Evolutionary conservation across 371 early-diverging fungal genomes (phyloP).

Genomic region (Mortierella sp.): DNA sequence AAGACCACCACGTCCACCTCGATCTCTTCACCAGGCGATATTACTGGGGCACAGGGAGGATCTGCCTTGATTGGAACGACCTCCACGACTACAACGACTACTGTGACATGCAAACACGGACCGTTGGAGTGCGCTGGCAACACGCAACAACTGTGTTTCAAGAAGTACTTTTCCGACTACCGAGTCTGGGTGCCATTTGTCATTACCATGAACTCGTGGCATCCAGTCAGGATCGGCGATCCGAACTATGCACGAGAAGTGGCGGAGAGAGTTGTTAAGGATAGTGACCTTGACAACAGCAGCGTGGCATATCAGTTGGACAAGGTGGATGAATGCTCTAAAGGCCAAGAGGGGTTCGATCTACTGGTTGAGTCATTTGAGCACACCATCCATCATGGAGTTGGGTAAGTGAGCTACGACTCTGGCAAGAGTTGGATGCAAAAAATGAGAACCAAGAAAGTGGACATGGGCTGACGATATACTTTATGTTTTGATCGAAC

Average conservation of each 20-base stretch:
- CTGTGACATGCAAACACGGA: constrained; percentile 58
- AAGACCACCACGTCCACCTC: background rate
- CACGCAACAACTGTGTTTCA: constrained; percentile 62
- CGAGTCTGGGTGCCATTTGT: constrained; percentile 55
- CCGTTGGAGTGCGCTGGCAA: constrained; percentile 61
- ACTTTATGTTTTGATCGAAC: background rate
- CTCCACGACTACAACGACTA: constrained; percentile 8
- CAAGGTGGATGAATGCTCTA: constrained; percentile 17
- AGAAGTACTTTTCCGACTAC: constrained; percentile 51
- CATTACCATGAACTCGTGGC: constrained; percentile 32
- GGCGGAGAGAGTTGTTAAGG: constrained; percentile 11
- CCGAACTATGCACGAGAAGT: constrained; percentile 32
- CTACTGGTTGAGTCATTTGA: constrained; percentile 31
- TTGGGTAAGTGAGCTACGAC: constrained; percentile 39
- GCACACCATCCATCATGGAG: constrained; percentile 36
- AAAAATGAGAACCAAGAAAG: no score
- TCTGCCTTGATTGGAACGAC: constrained; percentile 4
- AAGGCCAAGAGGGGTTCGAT: constrained; percentile 29
- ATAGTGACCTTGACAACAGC: background rate
- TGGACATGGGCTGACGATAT: no score
- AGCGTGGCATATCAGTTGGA: background rate
- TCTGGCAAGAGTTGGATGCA: background rate
- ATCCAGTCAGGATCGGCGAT: constrained; percentile 33
- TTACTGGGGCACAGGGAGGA: no score
- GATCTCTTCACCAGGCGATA: background rate